Base-by-base conservation (phyloP, 306 rosid species). In the Quercus agrifolia region DNA sequence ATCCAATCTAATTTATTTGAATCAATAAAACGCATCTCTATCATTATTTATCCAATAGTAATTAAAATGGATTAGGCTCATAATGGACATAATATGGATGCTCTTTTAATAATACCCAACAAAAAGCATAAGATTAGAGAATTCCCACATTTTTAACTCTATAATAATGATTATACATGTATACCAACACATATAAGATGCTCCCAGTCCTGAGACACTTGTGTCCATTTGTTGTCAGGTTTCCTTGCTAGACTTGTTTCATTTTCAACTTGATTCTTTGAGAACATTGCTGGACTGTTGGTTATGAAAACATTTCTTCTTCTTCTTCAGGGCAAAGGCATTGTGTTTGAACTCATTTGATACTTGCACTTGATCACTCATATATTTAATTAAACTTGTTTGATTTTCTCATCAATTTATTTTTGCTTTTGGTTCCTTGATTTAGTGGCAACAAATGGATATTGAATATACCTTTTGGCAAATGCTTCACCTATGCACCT, bases 371-470 rank as follows among this genome's bases (percentile, higher is more conserved):
- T 78, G 76, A 63, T 56, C 44, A 51, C 9, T 63, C 58, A 19
- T 46, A n/a, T 30, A 49, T 81, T 67, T 59, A 30, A 72, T 55
- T 80, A n/a, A 15, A 8, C 56, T 15, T 61, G 41, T 44, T 82
- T 44, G 61, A 70, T 77, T 78, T 51, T 25, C 69, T 78, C 80
- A 67, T 67, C 12, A 25, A 59, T 64, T 80, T 70, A 23, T 31
- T 17, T 64, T 49, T 51, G 23, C 49, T 28, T 73, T 66, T 76
- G 56, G 41, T 28, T 79, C 75, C 66, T 71, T 77, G 57, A 71
- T 82, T 90, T 77, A 96, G 99, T 96, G 99, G 99, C 98, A 89
- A 86, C 98, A 96, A 93, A 96, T 96, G 99, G 99, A 96, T 77
- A n/a, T 96, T 83, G 99, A 96, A 74, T 96, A 93, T 83, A 91